phyloP scores from a whole-genome alignment of 768 basidiomycete species.

The Crepidotus variabilis region DNA sequence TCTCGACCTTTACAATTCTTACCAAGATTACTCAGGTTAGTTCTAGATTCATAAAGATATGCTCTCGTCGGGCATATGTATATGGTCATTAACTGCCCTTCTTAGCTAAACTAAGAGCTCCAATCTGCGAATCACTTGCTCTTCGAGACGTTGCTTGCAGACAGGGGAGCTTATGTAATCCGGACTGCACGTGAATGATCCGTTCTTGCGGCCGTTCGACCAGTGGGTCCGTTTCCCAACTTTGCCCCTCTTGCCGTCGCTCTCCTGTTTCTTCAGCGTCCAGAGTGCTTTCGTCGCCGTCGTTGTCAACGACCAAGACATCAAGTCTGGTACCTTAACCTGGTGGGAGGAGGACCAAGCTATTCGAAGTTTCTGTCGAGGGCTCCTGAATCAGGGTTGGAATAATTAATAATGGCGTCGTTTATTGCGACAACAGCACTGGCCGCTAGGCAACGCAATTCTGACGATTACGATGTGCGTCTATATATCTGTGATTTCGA shows the following conservation, averaged over 20 bases:
- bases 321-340: neutral
- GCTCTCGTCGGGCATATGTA: too few species aligned
- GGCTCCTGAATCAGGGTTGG: neutral
- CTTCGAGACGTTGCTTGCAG: too few species aligned
- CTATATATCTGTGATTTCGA: neutral
- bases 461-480: neutral
- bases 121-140: too few species aligned
- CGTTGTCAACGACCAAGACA: neutral
- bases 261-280: neutral
- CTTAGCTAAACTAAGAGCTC: too few species aligned
- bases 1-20: too few species aligned
- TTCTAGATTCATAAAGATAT: too few species aligned
- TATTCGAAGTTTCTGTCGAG: neutral
- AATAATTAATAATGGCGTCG: neutral
- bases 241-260: neutral
- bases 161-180: too few species aligned
- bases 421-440: neutral
- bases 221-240: neutral
- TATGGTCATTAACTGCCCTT: too few species aligned
- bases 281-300: neutral
- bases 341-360: neutral
- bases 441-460: neutral
- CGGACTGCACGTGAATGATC: neutral
- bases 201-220: neutral
- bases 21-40: too few species aligned